A percentile compares a stretch with the other conserved stretches of the same genome.
These are phyloP conservation scores for Vitis riparia DNA, from an alignment of 164 flowering plant species.

Conservation along the genomic window DNA sequence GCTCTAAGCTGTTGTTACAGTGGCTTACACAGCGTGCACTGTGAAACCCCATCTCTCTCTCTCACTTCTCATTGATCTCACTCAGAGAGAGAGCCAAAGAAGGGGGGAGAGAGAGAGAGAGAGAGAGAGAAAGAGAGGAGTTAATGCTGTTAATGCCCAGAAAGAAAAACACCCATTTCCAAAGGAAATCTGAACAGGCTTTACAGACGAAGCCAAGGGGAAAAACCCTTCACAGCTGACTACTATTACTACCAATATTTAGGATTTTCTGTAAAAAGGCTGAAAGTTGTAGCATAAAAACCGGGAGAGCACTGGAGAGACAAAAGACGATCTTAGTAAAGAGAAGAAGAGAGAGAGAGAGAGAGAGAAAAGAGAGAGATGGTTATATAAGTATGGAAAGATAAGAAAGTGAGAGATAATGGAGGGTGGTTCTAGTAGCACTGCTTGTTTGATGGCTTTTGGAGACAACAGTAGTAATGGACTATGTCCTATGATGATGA, in stretches of 20 bases:
- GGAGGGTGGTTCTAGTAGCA: slow-evolving; percentile 45
- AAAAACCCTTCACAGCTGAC: slow-evolving; percentile 10
- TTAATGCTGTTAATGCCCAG: slow-evolving; percentile 16
- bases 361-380: slow-evolving; percentile 5
- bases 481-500: slow-evolving; percentile 43
- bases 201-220: slow-evolving; percentile 18
- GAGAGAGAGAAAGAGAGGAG: slow-evolving; percentile 2
- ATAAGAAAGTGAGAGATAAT: slow-evolving; percentile 33
- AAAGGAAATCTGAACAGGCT: slow-evolving; percentile 30
- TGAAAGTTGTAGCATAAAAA: slow-evolving; percentile 54
- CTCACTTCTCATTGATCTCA: slow-evolving; percentile 4
- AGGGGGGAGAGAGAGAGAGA: not conserved
- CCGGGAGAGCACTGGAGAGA: slow-evolving; percentile 50
- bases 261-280: slow-evolving; percentile 59
- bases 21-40: slow-evolving; percentile 2
- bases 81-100: not conserved
- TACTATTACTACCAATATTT: slow-evolving; percentile 31
- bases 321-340: slow-evolving; percentile 6
- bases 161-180: slow-evolving; percentile 31
- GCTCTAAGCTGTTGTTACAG: not conserved
- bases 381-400: not conserved
- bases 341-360: slow-evolving; percentile 8
- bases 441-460: slow-evolving; percentile 54
- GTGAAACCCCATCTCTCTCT: not conserved
- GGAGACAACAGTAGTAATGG: slow-evolving; percentile 44